Conservation (phyloP, 495 filamentous ascomycete species). For the Cetradonia linearis region DNA sequence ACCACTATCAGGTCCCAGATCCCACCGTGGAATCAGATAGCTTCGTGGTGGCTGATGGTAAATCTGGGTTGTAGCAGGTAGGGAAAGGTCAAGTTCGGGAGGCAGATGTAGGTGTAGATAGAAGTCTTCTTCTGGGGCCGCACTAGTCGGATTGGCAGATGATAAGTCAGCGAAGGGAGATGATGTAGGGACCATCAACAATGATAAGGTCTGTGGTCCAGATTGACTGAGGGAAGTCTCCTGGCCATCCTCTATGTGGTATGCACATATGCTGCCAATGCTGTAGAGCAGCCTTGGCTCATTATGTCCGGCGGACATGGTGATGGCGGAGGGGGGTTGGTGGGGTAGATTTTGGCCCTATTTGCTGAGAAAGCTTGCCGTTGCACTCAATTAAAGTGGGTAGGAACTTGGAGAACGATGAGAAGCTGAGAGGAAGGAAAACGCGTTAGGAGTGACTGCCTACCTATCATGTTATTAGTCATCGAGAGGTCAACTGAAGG, state of each 20-base stretch:
- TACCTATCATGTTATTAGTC: not conserved
- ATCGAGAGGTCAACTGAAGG: not conserved
- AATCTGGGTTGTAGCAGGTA: slow-evolving; percentile 89
- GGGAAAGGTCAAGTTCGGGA: slow-evolving; percentile 81
- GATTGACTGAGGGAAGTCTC: slow-evolving; percentile 73
- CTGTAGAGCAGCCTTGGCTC: slow-evolving; percentile 78
- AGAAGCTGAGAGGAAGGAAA: not conserved
- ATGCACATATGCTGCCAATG: slow-evolving; percentile 74
- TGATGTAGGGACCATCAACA: slow-evolving; percentile 86
- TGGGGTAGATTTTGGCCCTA: not conserved
- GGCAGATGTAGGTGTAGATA: slow-evolving; percentile 89
- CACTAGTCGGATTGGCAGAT: slow-evolving; percentile 43
- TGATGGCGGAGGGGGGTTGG: not conserved
- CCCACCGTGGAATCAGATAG: slow-evolving; percentile 90
- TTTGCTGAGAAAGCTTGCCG: not conserved
- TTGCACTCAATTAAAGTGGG: not conserved
- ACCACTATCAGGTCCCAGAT: slow-evolving; percentile 72
- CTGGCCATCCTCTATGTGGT: slow-evolving; percentile 78
- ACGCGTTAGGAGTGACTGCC: not conserved
- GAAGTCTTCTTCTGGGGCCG: slow-evolving; percentile 74
- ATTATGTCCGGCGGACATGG: slow-evolving; percentile 33
- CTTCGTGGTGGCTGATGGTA: slow-evolving; percentile 82
- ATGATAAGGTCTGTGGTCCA: slow-evolving; percentile 76
- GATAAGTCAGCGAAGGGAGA: slow-evolving; percentile 56
- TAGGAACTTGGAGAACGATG: not conserved